A percentile compares a stretch with the other conserved stretches of the same genome.
phyloP scores from a whole-genome alignment of 2,329 filamentous ascomycete species.

The Leptographium galeiforme region DNA sequence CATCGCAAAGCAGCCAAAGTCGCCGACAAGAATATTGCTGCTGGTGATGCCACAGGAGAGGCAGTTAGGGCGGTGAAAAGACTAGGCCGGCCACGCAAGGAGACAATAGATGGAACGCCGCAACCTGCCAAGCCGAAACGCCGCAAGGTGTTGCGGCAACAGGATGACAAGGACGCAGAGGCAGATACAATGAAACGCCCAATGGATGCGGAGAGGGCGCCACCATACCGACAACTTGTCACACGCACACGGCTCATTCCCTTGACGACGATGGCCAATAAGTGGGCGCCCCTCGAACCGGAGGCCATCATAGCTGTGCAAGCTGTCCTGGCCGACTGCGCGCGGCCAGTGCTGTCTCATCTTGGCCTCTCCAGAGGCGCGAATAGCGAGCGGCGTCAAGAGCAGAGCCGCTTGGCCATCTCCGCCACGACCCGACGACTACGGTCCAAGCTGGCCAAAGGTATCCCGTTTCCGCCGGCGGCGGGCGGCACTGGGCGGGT shows the following conservation, averaged over 20 bases:
- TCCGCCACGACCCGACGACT: slow-evolving; percentile 41
- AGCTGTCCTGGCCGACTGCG: slow-evolving; percentile 42
- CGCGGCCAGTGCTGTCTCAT: slow-evolving; percentile 47
- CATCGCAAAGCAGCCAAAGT: background rate
- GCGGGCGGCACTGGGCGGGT: background rate
- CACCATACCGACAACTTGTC: slow-evolving; percentile 34
- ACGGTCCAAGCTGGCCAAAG: slow-evolving; percentile 41
- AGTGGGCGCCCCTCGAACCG: slow-evolving; percentile 47
- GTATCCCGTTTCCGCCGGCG: slow-evolving; percentile 52
- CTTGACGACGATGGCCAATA: slow-evolving; percentile 52
- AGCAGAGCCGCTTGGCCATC: slow-evolving; percentile 42
- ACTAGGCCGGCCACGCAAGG: background rate
- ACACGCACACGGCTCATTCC: slow-evolving; percentile 40
- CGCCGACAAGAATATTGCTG: background rate
- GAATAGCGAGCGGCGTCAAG: slow-evolving; percentile 25
- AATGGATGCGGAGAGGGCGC: background rate
- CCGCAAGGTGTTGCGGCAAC: too few species aligned
- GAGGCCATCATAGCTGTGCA: slow-evolving; percentile 42
- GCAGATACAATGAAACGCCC: background rate
- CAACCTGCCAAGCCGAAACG: background rate
- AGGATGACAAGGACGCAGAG: background rate
- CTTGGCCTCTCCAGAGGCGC: slow-evolving; percentile 28
- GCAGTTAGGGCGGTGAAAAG: background rate
- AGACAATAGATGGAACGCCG: background rate
- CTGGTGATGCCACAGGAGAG: background rate